Evolutionary conservation across 2,329 filamentous ascomycete genomes (phyloP).

Genomic region (Epichloe gansuensis): DNA sequence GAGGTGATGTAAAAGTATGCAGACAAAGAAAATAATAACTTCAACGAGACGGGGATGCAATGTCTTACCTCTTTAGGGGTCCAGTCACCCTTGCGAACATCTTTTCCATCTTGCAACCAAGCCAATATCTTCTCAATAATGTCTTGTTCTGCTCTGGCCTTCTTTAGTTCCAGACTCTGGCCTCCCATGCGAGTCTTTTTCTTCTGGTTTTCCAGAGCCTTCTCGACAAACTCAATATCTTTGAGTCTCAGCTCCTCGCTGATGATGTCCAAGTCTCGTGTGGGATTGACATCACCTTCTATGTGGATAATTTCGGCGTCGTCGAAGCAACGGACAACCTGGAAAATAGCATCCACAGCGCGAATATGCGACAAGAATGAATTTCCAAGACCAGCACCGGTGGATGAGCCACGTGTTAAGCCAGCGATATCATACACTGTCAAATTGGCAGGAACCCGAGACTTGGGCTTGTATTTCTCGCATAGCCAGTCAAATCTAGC

Average conservation of each 20-base stretch:
- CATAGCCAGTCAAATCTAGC: constrained; percentile 92
- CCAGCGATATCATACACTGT: constrained; percentile 98
- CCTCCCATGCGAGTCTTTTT: constrained; percentile 94
- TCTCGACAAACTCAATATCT: constrained; percentile 97
- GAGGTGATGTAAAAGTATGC: constrained; percentile 4
- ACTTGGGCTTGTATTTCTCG: constrained; percentile 97
- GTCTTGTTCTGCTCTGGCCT: constrained; percentile 85
- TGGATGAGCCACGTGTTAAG: constrained; percentile 89
- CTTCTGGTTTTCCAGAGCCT: constrained; percentile 79
- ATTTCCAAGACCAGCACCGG: constrained; percentile 93
- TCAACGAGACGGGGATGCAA: constrained; percentile 1
- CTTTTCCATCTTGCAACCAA: constrained; percentile 77
- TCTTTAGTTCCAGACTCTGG: constrained; percentile 95
- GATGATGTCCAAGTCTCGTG: constrained; percentile 91
- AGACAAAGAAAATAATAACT: constrained; percentile 11
- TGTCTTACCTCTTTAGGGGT: constrained; percentile 79
- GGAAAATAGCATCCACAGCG: constrained; percentile 95
- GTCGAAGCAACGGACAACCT: constrained; percentile 93
- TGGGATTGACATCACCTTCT: constrained; percentile 94
- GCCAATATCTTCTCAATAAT: constrained; percentile 83
- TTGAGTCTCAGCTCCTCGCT: constrained; percentile 93
- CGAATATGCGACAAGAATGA: constrained; percentile 97
- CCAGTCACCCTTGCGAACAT: constrained; percentile 87
- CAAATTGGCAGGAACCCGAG: constrained; percentile 88
- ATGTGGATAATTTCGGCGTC: constrained; percentile 99